Conservation (phyloP, 2,329 filamentous ascomycete species). For the Calonectria montana region DNA sequence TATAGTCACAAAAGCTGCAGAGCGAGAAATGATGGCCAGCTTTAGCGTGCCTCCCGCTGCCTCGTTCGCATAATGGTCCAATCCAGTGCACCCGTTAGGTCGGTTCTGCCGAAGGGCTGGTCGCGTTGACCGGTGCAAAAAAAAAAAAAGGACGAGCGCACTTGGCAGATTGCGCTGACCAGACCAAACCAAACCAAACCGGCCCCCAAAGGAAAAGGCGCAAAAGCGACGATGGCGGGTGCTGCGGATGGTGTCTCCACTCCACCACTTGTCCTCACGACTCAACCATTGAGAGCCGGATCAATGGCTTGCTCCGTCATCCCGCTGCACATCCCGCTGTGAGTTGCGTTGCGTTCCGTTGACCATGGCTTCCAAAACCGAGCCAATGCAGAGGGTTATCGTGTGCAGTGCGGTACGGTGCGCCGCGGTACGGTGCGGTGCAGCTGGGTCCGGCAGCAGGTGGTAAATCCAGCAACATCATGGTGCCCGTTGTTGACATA, state of each 20-base stretch:
- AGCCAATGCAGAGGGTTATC: conserved; percentile 6
- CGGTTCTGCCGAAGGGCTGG: conserved; percentile 27
- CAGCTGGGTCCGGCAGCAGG: not conserved
- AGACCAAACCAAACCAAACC: conserved; percentile 15
- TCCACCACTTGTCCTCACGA: not conserved
- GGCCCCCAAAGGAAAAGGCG: conserved; percentile 10
- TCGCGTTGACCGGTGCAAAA: not conserved
- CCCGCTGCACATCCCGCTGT: conserved; percentile 19
- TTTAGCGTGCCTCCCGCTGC: conserved; percentile 17
- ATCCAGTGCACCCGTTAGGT: conserved; percentile 21
- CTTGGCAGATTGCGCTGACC: conserved; percentile 31
- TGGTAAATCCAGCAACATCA: not conserved
- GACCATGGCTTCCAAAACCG: not conserved
- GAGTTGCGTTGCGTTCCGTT: not conserved
- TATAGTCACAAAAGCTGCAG: conserved; percentile 17
- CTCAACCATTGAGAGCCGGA: conserved; percentile 3
- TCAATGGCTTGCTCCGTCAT: not conserved
- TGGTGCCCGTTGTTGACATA: not conserved
- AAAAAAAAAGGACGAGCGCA: conserved; percentile 2
- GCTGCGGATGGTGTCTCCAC: conserved; percentile 4
- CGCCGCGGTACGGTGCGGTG: not conserved
- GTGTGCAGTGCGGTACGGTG: not conserved
- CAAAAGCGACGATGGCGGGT: not conserved
- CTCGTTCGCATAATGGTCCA: conserved; percentile 15
- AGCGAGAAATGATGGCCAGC: conserved; percentile 9